Percentiles rank a stretch among this genome's conserved stretches.
Evolutionary conservation across 176 grass and related monocot species (phyloP).

Genomic region (Hyparrhenia diplandra): DNA sequence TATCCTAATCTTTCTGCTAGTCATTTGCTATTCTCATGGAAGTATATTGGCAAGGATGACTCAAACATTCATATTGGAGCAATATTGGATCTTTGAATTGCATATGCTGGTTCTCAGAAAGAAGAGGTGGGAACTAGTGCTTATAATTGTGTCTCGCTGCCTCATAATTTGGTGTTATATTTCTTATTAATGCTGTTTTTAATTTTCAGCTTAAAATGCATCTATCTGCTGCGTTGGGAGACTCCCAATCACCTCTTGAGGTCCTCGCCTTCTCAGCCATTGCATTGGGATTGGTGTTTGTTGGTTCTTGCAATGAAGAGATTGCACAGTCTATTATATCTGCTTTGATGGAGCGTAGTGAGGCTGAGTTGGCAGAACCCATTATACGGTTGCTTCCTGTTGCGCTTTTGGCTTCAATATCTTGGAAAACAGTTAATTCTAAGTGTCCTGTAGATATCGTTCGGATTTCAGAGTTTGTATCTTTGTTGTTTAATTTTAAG

Average conservation of each 20-base stretch:
- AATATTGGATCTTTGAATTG: constrained; percentile 92
- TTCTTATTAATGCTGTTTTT: constrained; percentile 27
- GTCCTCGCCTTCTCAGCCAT: constrained; percentile 87
- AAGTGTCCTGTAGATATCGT: too few species aligned
- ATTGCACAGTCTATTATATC: constrained; percentile 96
- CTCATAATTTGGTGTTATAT: background rate
- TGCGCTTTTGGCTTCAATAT: too few species aligned
- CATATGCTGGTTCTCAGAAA: constrained; percentile 93
- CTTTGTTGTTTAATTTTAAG: background rate
- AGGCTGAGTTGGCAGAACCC: too few species aligned
- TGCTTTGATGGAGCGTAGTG: constrained; percentile 84
- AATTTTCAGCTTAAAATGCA: constrained; percentile 64
- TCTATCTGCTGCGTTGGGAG: constrained; percentile 66
- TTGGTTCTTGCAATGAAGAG: constrained; percentile 98
- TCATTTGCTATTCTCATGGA: constrained; percentile 90
- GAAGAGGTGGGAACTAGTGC: constrained; percentile 54
- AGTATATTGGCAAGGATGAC: constrained; percentile 87
- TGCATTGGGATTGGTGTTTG: constrained; percentile 79
- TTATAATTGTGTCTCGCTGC: background rate
- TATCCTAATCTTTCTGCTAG: constrained; percentile 30
- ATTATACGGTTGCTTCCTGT: too few species aligned
- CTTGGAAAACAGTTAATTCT: too few species aligned
- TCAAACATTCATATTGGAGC: constrained; percentile 78
- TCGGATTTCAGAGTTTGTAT: too few species aligned
- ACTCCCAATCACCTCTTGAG: constrained; percentile 78